Conservation (phyloP, 805 yeast genomes). For the Yarrowia alimentaria region DNA sequence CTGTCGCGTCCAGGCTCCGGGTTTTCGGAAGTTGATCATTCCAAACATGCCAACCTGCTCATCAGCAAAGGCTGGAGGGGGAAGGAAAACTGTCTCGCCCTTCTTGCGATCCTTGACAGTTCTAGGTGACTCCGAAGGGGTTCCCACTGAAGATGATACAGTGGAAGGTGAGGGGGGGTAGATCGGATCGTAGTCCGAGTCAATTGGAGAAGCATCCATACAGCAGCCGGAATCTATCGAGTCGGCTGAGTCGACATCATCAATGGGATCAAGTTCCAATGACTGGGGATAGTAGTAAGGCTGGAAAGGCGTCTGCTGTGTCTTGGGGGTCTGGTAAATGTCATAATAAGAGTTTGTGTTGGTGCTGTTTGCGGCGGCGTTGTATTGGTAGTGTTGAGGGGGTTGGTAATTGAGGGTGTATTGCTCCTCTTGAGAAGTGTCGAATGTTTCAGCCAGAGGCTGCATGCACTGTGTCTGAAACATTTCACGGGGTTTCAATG, state of each 20-base stretch:
- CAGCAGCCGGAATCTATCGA: constrained; percentile 1
- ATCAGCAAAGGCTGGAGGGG: constrained; percentile 33
- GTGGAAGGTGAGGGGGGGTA: constrained; percentile 13
- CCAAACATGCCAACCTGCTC: constrained; percentile 33
- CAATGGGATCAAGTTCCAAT: too few species aligned
- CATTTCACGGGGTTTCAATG: too few species aligned
- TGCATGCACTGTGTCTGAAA: too few species aligned
- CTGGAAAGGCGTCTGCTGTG: constrained; percentile 3
- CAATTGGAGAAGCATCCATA: constrained; percentile 1
- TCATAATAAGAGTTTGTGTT: too few species aligned
- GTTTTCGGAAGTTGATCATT: constrained; percentile 33
- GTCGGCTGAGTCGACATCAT: background rate
- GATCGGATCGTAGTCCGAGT: constrained; percentile 4
- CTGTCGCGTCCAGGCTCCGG: constrained; percentile 34
- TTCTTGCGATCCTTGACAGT: constrained; percentile 28
- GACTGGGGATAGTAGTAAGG: too few species aligned
- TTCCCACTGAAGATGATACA: background rate
- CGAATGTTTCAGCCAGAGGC: too few species aligned
- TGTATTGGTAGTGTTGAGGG: too few species aligned
- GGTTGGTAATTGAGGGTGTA: too few species aligned
- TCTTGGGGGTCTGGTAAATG: constrained; percentile 1
- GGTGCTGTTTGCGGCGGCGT: too few species aligned
- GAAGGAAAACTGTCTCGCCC: constrained; percentile 33
- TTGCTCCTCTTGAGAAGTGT: too few species aligned
- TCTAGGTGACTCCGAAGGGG: constrained; percentile 11